Evolutionary conservation across 78 protist genomes (phyloP).

Genomic region (Pigoraptor vietnamica): DNA sequence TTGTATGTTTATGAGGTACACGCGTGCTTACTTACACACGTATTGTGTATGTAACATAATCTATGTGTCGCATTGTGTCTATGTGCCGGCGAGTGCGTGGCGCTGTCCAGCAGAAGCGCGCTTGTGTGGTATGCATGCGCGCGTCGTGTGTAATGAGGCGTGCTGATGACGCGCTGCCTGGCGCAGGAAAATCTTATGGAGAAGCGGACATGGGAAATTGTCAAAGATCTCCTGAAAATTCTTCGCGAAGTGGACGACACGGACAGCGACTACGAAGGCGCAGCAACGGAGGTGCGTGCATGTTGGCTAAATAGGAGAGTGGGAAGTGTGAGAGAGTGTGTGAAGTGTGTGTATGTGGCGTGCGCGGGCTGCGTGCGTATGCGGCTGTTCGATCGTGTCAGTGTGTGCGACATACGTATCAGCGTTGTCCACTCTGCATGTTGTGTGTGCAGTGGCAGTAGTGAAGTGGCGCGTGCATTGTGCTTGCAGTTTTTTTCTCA

Average conservation of each 20-base stretch:
- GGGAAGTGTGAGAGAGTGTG: too few species aligned
- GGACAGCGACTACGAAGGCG: background rate
- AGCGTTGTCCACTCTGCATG: too few species aligned
- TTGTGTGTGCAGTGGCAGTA: background rate
- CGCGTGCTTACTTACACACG: background rate
- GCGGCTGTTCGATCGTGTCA: background rate
- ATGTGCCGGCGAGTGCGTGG: too few species aligned
- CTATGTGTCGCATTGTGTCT: too few species aligned
- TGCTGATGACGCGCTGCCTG: too few species aligned
- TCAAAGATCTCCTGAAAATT: background rate
- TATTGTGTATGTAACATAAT: too few species aligned
- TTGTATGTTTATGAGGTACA: background rate
- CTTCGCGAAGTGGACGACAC: background rate
- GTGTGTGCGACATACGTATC: too few species aligned
- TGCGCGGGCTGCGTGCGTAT: background rate
- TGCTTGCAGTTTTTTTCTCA: background rate
- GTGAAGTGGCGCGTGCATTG: background rate
- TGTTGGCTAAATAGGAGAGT: too few species aligned
- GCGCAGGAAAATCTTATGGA: background rate
- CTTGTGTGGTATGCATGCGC: too few species aligned
- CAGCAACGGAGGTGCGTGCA: background rate
- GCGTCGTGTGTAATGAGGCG: too few species aligned
- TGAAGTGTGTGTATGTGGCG: too few species aligned
- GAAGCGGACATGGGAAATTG: background rate
- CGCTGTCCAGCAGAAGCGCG: too few species aligned